phyloP scores from a whole-genome alignment of 148 eudicot genomes.

The Heliamphora exappendiculata region DNA sequence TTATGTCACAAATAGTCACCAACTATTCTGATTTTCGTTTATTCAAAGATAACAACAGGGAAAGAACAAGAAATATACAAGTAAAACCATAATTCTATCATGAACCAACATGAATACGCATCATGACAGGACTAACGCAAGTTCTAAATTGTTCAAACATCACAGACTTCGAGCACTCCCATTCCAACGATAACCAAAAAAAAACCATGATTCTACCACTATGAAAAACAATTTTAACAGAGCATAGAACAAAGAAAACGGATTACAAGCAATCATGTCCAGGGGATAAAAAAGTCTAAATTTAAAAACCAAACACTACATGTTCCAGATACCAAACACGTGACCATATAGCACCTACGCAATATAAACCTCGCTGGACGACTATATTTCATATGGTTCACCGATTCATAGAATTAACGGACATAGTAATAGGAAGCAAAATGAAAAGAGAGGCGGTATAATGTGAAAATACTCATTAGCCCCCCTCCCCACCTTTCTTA shows the following conservation, averaged over 20 bases:
- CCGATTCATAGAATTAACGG: background rate
- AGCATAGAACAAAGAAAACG: background rate
- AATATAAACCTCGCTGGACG: background rate
- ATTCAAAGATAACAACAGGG: background rate
- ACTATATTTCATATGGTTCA: background rate
- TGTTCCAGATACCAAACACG: background rate
- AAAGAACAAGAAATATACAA: background rate
- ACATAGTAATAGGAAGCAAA: background rate
- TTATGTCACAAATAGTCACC: background rate
- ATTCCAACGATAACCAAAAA: background rate
- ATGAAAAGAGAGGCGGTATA: background rate
- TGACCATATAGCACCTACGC: background rate
- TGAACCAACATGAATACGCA: background rate
- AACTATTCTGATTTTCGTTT: too few relatives aligned
- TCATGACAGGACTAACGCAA: background rate
- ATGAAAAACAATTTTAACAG: background rate
- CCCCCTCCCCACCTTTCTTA: background rate
- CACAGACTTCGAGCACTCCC: background rate
- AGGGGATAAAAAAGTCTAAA: too few relatives aligned
- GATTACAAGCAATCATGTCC: background rate
- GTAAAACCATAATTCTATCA: background rate
- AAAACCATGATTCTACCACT: background rate
- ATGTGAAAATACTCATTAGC: background rate
- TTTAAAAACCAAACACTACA: background rate
- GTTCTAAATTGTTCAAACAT: background rate